Evolutionary conservation across 352 stramenopile species (phyloP), one percentile per base, ranked within the genome.

Genomic region (Pythium utonaiense): DNA sequence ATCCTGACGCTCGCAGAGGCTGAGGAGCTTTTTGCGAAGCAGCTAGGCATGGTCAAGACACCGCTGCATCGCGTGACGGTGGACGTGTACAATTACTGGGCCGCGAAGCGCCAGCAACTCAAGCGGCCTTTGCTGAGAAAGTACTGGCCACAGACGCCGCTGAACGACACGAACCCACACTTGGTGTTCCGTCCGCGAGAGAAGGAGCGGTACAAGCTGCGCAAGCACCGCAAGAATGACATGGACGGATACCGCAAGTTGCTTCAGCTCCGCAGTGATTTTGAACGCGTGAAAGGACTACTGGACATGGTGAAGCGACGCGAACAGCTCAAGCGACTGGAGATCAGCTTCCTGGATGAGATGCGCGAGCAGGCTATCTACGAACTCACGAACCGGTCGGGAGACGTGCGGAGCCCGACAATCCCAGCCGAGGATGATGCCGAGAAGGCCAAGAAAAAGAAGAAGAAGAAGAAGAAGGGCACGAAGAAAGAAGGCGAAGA

Each of bases 121-220:
- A 91, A 92, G 60, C 92, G 97, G 31, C 95, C 97, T 42, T 62
- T 99, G 33, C 58, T 99, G 24, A 88, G 96, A 36, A 85, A 95
- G 21, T 98, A 94, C 68, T 99, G 96, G 96, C 96, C 96, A 6
- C 83, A 97, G 47, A 99, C 97, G 12, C 83, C 91, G 7, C 72
- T 93, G 1, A 98, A 98, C 53, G 96, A 99, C 75, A 98, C 94
- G n/a, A 98, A 99, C 75, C 97, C 97, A 28, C 96, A 99, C 66
- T 69, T 96, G 51, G 96, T 99, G n/a, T 99, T 99, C 72, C 92
- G 97, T 17, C 96, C 96, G 21, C 86, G 96, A 34, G 95, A 99
- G 67, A 98, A 99, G 74, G 86, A 98, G 73, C 95, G 97, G 17
- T 98, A 98, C 75, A 98, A 98, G 69, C 74, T 98, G 8, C 82